These are phyloP conservation scores for Tulasnella sp. DNA, from an alignment of 768 basidiomycete species.

Conservation along the genomic window DNA sequence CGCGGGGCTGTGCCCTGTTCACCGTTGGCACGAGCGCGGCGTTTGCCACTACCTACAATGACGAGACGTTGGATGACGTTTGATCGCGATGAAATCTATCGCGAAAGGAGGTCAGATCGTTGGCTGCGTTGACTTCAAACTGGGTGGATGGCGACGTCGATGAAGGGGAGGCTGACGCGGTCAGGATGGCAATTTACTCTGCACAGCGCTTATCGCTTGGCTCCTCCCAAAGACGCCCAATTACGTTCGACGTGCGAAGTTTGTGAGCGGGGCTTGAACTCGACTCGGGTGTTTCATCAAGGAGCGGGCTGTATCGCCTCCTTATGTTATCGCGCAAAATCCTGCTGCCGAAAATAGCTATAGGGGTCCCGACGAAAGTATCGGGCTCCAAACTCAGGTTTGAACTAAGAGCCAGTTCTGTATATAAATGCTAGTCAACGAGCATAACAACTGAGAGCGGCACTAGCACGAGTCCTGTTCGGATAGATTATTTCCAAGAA, in stretches of 20 bases:
- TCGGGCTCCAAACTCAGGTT: too few species aligned
- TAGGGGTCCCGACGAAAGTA: too few species aligned
- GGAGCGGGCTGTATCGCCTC: too few species aligned
- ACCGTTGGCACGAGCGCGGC: neutral
- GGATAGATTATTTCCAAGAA: too few species aligned
- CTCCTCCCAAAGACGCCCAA: neutral
- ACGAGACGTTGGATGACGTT: neutral
- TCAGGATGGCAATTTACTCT: neutral
- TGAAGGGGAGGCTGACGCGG: neutral
- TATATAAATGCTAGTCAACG: too few species aligned
- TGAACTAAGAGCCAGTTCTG: too few species aligned
- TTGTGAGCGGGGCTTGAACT: neutral
- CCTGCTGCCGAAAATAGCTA: too few species aligned
- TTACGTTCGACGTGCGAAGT: neutral
- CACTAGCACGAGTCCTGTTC: too few species aligned
- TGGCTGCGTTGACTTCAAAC: neutral
- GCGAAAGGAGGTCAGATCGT: neutral
- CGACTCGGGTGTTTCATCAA: too few species aligned
- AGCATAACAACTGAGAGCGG: too few species aligned
- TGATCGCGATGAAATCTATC: neutral
- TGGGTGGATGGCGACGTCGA: neutral
- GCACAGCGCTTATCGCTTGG: slow-evolving; percentile 10
- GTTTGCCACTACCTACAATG: neutral
- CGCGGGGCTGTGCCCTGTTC: slow-evolving; percentile 7
- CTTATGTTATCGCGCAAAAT: too few species aligned